Evolutionary conservation across 129 eudicot genomes (phyloP).

Genomic region (carrot (Daucus carota)): DNA sequence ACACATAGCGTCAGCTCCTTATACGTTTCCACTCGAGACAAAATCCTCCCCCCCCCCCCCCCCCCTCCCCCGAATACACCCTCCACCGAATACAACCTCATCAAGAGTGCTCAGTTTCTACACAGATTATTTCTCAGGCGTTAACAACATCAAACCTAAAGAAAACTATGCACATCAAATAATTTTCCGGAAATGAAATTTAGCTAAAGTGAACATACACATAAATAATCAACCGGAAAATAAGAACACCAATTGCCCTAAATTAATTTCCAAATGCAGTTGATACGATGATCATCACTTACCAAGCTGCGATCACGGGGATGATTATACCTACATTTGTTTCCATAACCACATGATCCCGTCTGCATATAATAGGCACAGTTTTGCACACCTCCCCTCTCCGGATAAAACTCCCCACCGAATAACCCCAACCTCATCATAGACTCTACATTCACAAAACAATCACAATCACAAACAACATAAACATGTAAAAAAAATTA

Average conservation of each 20-base stretch:
- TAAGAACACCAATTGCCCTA: neutral
- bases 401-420: slow-evolving; percentile 42
- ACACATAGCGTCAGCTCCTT: neutral
- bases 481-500: neutral
- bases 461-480: neutral
- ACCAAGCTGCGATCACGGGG: slow-evolving; percentile 82
- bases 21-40: neutral
- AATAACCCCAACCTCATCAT: slow-evolving; percentile 58
- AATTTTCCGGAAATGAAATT: neutral
- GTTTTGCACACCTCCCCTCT: slow-evolving; percentile 74
- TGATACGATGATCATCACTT: slow-evolving; percentile 9
- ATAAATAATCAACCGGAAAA: neutral
- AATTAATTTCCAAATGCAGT: neutral
- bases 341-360: slow-evolving; percentile 85
- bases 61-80: too few species aligned
- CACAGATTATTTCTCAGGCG: neutral
- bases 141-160: neutral
- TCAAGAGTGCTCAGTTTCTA: neutral
- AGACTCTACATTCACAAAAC: slow-evolving; percentile 47
- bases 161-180: neutral
- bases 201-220: neutral
- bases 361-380: slow-evolving; percentile 82
- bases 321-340: slow-evolving; percentile 87
- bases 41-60: neutral
- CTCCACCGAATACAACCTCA: neutral